Base-by-base conservation (phyloP, 768 basidiomycete genomes). In the Lepiota brunneoincarnata region DNA sequence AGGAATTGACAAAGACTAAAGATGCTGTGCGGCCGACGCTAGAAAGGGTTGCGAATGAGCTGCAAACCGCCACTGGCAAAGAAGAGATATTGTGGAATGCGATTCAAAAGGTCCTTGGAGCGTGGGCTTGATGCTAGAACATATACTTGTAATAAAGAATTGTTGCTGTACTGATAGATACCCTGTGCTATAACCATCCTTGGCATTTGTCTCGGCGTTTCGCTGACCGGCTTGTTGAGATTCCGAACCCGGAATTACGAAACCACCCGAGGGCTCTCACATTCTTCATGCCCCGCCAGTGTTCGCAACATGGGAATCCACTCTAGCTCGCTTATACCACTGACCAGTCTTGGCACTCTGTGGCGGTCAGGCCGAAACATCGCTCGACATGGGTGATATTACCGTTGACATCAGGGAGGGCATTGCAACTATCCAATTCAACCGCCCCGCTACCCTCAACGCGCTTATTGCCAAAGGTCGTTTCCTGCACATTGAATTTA, bases 351-450 rank as follows among this genome's bases (percentile, higher is more conserved):
- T 7, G 26, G 26, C 26, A 28, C 26, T 28, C 26, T 28, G 26
- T 28, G 7, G 26, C 7, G 26, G 7, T 41, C 15, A 12, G 31
- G 47, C 7, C 6, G 18, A 50, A 28, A 18, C 26, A 18, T 17
- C 4, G 28, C 42, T 34, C 36, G 14, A 15, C 18, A 54, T 54
- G 53, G 18, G 15, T 15, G 24, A 72, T 17, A 63, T 84, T 34
- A 71, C 63, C 0, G 70, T 86, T 47, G 61, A 79, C 18, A 67
- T 86, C 54, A 74, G 75, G 21, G 72, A 79, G 49, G 74, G 78
- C 24, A 86, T 89, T 57, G 87, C 87, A 14, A 87, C 84, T 1
- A 83, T 89, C 51, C 85, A 85, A 2, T 69, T 89, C 44, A 81
- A 85, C 51, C 75, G 82, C 12, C 86, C 86, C 3, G 69, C 70